Conservation (phyloP, 2,329 filamentous ascomycete species). For the Pyrenophora seminiperda region DNA sequence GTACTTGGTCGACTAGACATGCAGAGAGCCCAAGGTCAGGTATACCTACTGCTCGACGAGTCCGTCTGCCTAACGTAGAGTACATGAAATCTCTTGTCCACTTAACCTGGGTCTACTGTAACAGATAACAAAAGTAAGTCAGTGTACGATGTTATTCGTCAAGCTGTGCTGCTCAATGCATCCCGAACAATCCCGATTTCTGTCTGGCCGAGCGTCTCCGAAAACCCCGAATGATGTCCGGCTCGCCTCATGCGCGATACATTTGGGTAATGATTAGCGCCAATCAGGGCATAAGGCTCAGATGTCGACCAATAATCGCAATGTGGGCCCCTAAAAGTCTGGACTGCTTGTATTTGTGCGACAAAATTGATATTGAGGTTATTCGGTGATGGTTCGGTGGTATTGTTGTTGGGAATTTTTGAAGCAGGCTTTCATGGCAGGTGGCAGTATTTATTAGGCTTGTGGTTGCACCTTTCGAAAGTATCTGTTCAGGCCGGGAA, state of each 20-base stretch:
- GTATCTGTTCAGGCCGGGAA: too few species aligned
- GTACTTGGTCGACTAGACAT: too few species aligned
- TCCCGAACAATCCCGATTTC: conserved; percentile 4
- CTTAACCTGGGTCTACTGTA: not conserved
- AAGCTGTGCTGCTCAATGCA: not conserved
- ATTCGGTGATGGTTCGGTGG: conserved; percentile 21
- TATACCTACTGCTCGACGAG: too few species aligned
- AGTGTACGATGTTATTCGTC: not conserved
- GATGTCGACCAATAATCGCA: not conserved
- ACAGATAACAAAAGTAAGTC: not conserved
- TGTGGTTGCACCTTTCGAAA: not conserved
- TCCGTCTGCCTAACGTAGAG: too few species aligned
- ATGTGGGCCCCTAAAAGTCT: not conserved
- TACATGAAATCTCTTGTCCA: not conserved
- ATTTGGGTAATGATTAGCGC: not conserved
- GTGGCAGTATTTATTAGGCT: not conserved
- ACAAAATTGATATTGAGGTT: not conserved
- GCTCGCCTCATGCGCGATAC: conserved; percentile 1
- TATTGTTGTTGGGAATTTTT: conserved; percentile 2
- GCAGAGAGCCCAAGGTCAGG: too few species aligned
- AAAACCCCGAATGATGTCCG: conserved; percentile 14
- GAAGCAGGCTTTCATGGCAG: not conserved
- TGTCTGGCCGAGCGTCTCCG: conserved; percentile 14
- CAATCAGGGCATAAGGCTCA: not conserved
- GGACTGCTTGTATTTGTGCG: not conserved